These are phyloP conservation scores for Neophaeococcomyces mojaviensis DNA, from an alignment of 2,329 filamentous ascomycete genomes.

Conservation along the genomic window DNA sequence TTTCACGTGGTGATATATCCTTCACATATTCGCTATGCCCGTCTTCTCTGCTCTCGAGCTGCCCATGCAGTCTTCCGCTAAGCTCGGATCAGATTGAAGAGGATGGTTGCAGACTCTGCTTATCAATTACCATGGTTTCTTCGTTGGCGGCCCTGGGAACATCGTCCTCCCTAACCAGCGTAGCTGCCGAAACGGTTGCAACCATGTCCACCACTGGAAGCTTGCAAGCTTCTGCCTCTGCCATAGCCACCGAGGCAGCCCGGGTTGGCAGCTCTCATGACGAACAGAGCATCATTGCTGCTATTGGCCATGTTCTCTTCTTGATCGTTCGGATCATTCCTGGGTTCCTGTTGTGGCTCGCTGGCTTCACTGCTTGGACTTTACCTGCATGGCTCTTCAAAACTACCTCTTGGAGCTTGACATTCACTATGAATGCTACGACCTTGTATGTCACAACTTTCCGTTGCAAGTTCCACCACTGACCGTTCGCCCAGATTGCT, in stretches of 20 bases:
- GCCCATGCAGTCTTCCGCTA: background rate
- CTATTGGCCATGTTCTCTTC: conserved; percentile 14
- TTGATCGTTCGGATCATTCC: conserved; percentile 46
- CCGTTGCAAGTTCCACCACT: background rate
- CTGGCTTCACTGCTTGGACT: conserved; percentile 81
- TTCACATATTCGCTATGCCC: too few relatives aligned
- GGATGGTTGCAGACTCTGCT: background rate
- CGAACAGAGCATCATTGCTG: conserved; percentile 1
- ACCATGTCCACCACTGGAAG: background rate
- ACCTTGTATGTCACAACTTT: conserved; percentile 60
- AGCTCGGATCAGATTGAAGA: background rate
- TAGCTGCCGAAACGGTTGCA: background rate
- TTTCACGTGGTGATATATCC: too few relatives aligned
- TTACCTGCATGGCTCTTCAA: conserved; percentile 83
- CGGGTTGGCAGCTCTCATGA: background rate
- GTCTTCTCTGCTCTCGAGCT: too few relatives aligned
- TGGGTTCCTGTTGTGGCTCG: conserved; percentile 63
- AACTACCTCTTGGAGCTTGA: conserved; percentile 84
- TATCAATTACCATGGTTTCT: background rate
- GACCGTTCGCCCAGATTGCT: conserved; percentile 52
- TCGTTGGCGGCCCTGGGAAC: background rate
- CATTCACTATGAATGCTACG: conserved; percentile 97
- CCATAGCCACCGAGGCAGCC: background rate
- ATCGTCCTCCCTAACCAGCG: conserved; percentile 1
- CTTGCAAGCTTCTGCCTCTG: background rate